phyloP scores from a whole-genome alignment of 495 filamentous ascomycete genomes.

The Neurospora tetraspora region DNA sequence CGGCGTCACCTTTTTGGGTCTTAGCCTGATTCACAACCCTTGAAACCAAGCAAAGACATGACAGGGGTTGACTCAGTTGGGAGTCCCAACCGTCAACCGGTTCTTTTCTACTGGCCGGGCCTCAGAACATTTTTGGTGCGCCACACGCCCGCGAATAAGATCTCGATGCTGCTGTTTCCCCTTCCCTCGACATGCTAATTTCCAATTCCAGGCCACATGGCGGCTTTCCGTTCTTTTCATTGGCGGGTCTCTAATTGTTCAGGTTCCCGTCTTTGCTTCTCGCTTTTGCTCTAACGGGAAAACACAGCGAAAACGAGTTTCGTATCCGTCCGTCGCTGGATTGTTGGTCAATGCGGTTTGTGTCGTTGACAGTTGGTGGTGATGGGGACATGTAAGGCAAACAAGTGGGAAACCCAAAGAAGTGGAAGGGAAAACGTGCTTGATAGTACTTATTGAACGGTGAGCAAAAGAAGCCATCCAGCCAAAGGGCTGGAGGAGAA shows the following conservation, averaged over 20 bases:
- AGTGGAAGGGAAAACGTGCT: too few species aligned
- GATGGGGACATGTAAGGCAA: too few species aligned
- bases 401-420: too few species aligned
- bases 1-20: neutral
- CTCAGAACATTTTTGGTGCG: neutral
- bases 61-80: neutral
- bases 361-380: neutral
- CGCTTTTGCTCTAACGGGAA: neutral
- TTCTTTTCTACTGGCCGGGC: neutral
- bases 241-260: neutral
- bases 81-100: neutral
- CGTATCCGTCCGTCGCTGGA: neutral
- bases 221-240: neutral
- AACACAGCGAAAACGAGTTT: neutral
- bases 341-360: neutral
- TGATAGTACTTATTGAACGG: too few species aligned
- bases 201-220: neutral
- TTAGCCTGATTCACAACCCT: neutral
- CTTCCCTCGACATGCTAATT: neutral
- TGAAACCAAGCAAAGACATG: neutral
- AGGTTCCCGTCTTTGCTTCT: neutral
- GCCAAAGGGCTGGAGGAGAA: too few species aligned
- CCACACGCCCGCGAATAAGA: neutral
- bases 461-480: too few species aligned
- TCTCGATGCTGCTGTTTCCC: neutral